phyloP scores from a whole-genome alignment of 768 basidiomycete genomes.

The Trametes punicea region DNA sequence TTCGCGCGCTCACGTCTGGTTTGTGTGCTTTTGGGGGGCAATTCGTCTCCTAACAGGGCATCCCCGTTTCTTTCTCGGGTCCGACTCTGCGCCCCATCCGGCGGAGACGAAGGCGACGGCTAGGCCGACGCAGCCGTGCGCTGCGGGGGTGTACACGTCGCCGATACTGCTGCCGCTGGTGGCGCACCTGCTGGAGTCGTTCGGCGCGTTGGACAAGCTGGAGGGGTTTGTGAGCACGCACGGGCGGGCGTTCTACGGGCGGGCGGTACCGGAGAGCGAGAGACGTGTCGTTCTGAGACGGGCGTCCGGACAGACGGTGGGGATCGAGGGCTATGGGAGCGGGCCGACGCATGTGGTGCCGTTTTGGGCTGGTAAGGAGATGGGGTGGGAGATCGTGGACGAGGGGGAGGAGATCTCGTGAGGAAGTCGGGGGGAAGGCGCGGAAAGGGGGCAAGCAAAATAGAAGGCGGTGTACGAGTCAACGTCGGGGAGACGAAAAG shows the following conservation, averaged over 20 bases:
- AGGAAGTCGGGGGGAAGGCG: background rate
- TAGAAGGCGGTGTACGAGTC: background rate
- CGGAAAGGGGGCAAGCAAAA: background rate
- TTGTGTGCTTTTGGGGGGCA: background rate
- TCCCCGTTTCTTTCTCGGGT: conserved; percentile 95
- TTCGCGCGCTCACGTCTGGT: background rate
- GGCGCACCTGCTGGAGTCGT: conserved; percentile 84
- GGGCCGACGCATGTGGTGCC: conserved; percentile 52
- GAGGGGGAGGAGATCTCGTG: conserved; percentile 1
- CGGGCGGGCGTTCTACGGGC: conserved; percentile 79
- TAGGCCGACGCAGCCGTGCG: conserved; percentile 71
- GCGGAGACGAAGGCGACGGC: conserved; percentile 63
- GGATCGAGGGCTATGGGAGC: conserved; percentile 42
- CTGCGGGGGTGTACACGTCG: conserved; percentile 95
- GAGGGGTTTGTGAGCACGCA: conserved; percentile 74
- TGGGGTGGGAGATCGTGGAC: conserved; percentile 59
- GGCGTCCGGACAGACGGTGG: conserved; percentile 38
- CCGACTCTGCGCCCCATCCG: conserved; percentile 94
- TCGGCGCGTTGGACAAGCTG: conserved; percentile 80
- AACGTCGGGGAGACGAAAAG: background rate
- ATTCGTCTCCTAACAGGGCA: conserved; percentile 52
- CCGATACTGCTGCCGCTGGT: conserved; percentile 88
- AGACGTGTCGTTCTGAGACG: conserved; percentile 43
- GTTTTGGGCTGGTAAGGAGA: conserved; percentile 82
- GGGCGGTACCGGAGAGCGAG: conserved; percentile 29